phyloP scores from a whole-genome alignment of 2,329 filamentous ascomycete genomes.

The Claviceps paspali region DNA sequence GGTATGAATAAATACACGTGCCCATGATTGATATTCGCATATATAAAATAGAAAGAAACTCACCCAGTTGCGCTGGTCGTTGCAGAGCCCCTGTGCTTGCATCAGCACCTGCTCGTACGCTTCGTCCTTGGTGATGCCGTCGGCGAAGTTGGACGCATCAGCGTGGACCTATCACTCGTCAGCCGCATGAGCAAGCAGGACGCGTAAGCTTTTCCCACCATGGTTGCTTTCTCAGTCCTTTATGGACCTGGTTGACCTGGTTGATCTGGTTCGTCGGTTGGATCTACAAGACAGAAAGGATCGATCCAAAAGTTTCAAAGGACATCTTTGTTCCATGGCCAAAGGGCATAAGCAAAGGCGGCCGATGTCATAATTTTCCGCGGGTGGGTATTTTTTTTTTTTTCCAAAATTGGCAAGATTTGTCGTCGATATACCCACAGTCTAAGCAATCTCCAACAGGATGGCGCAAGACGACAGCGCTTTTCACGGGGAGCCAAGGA shows the following conservation, averaged over 20 bases:
- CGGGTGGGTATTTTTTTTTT: slow-evolving; percentile 4
- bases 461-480: too few relatives aligned
- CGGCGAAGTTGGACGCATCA: slow-evolving; percentile 58
- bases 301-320: background rate
- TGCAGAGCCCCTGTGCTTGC: slow-evolving; percentile 53
- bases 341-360: background rate
- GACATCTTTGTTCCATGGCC: background rate
- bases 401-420: background rate
- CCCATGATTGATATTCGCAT: too few relatives aligned
- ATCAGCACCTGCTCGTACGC: slow-evolving; percentile 61
- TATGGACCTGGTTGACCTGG: too few relatives aligned
- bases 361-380: slow-evolving; percentile 5
- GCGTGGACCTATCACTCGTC: slow-evolving; percentile 51
- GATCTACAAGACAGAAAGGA: too few relatives aligned
- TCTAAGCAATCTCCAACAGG: too few relatives aligned
- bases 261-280: too few relatives aligned
- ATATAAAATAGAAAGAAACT: too few relatives aligned
- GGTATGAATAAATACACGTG: background rate
- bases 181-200: background rate
- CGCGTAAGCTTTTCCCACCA: background rate
- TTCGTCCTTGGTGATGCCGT: slow-evolving; percentile 51
- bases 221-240: background rate
- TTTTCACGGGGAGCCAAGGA: too few relatives aligned
- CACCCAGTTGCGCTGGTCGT: slow-evolving; percentile 69
- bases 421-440: background rate